These are phyloP conservation scores for Neurospora sublineolata DNA, from an alignment of 495 filamentous ascomycete genomes.

Conservation along the genomic window DNA sequence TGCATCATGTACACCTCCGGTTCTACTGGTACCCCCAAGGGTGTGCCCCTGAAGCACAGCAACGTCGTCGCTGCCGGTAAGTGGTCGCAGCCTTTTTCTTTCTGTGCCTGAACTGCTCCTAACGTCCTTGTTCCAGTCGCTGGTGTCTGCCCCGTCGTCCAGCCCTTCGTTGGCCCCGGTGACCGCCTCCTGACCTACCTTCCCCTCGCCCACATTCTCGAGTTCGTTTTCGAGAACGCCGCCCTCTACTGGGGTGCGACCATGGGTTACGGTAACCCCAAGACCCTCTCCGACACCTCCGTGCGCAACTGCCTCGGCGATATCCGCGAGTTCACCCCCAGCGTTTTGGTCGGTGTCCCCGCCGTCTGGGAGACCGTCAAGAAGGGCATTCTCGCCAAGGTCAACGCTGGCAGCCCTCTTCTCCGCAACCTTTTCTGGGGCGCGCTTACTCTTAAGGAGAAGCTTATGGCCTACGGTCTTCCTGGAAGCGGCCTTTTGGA, in stretches of 20 bases:
- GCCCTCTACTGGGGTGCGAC: conserved; percentile 87
- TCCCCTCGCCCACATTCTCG: conserved; percentile 88
- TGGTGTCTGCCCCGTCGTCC: conserved; percentile 77
- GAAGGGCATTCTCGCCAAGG: conserved; percentile 87
- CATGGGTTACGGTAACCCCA: conserved; percentile 95
- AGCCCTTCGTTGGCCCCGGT: conserved; percentile 72
- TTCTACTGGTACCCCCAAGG: conserved; percentile 94
- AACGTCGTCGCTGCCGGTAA: conserved; percentile 80
- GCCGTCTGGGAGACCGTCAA: conserved; percentile 97
- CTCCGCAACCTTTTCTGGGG: conserved; percentile 86
- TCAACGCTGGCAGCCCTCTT: conserved; percentile 61
- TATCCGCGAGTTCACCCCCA: conserved; percentile 86
- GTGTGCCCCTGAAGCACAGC: conserved; percentile 80
- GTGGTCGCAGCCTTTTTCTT: conserved; percentile 15
- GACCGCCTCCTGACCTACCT: conserved; percentile 87
- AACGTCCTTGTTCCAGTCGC: conserved; percentile 45
- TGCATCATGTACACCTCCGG: conserved; percentile 99
- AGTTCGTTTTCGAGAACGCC: conserved; percentile 94
- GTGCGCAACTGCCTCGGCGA: conserved; percentile 93
- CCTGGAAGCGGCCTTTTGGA: conserved; percentile 66
- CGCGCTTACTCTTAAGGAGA: conserved; percentile 71
- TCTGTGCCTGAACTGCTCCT: background rate
- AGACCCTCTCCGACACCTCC: conserved; percentile 79
- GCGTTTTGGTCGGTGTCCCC: conserved; percentile 86
- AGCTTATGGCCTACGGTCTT: conserved; percentile 62